Percentiles rank a stretch among this genome's conserved stretches.
phyloP scores from a whole-genome alignment of 352 stramenopile genomes.

The Phytophthora ohioensis region DNA sequence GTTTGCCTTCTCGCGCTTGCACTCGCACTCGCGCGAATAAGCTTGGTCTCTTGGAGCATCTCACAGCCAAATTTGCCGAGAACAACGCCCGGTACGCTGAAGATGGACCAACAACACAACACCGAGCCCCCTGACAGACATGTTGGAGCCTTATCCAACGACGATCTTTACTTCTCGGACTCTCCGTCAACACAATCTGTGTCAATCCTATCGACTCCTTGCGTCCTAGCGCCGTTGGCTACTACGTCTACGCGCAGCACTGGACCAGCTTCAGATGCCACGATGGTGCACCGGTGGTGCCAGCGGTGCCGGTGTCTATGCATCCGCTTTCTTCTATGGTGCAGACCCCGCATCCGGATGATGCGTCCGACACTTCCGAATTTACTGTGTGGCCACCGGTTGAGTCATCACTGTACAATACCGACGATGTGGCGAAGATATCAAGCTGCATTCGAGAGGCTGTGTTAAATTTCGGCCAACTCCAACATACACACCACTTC shows the following conservation, averaged over 20 bases:
- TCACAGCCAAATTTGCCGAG: not conserved
- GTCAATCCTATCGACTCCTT: not conserved
- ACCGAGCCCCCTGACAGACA: not conserved
- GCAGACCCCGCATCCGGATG: not conserved
- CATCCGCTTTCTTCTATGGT: not conserved
- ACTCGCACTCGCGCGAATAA: too few relatives aligned
- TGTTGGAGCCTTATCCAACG: not conserved
- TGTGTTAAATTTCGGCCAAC: not conserved
- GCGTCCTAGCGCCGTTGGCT: not conserved
- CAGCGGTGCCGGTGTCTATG: not conserved
- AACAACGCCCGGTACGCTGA: not conserved
- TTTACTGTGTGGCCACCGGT: not conserved
- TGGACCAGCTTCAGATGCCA: not conserved
- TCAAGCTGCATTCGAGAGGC: not conserved
- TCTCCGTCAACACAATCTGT: not conserved
- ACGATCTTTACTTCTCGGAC: not conserved
- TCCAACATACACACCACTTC: not conserved
- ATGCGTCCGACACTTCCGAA: not conserved
- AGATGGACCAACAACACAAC: not conserved
- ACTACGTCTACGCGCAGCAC: not conserved
- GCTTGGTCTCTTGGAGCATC: not conserved
- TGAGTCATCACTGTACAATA: not conserved
- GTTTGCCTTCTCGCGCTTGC: not conserved
- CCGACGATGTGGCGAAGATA: not conserved
- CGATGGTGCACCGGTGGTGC: too few relatives aligned